These are phyloP conservation scores for Ehretia macrophylla DNA, from an alignment of 257 asterid species.

Conservation along the genomic window DNA sequence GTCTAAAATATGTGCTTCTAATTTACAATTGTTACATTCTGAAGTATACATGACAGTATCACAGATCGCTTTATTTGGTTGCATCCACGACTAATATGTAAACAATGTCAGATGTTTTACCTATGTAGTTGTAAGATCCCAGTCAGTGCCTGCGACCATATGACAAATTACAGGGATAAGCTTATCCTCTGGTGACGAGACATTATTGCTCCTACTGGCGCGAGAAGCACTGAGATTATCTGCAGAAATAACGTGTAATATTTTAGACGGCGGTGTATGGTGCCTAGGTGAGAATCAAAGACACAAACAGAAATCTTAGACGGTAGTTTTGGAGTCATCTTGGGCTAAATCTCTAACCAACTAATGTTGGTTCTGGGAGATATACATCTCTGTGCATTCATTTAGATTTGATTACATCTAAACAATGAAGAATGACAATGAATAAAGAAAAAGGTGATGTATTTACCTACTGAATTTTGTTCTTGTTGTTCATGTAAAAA, in stretches of 20 bases:
- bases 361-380: no score
- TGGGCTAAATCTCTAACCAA: no score
- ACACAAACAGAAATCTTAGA: constrained; percentile 67
- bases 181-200: constrained; percentile 43
- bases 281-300: no score
- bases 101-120: constrained; percentile 31
- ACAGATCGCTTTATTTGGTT: no score
- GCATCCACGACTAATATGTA: no score
- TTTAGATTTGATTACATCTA: no score
- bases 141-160: constrained; percentile 61
- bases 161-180: constrained; percentile 55
- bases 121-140: constrained; percentile 68
- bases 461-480: constrained; percentile 34
- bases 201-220: constrained; percentile 66
- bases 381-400: no score
- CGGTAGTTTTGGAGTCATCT: constrained; percentile 37
- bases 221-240: constrained; percentile 58
- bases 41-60: no score
- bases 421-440: no score
- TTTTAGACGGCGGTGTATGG: constrained; percentile 18
- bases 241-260: constrained; percentile 51
- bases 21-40: no score
- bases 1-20: no score
- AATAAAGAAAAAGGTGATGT: background rate
- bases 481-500: constrained; percentile 23